Evolutionary conservation across 1,284 basidiomycete genomes (phyloP).

Genomic region (Papiliotrema terrestris): DNA sequence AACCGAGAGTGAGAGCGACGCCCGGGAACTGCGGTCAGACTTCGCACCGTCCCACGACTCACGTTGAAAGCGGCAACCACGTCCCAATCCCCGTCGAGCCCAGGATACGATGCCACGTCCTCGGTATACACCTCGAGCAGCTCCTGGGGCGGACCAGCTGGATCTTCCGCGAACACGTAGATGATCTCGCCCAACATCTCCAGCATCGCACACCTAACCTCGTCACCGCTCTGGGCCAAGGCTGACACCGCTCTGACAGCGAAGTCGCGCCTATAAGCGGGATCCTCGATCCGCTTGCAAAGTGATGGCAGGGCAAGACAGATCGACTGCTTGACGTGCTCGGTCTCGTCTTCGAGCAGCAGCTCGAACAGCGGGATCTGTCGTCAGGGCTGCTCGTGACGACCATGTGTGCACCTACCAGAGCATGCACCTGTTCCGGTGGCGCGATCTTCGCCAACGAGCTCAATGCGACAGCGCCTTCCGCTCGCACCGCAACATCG

Average conservation of each 20-base stretch:
- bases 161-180: constrained; percentile 70
- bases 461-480: constrained; percentile 84
- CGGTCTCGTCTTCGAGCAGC: constrained; percentile 66
- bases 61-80: constrained; percentile 87
- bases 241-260: constrained; percentile 62
- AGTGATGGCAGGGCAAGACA: constrained; percentile 81
- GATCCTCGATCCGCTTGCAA: constrained; percentile 60
- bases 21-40: constrained; percentile 63
- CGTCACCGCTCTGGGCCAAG: constrained; percentile 64
- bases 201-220: constrained; percentile 76
- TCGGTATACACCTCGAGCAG: constrained; percentile 71
- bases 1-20: constrained; percentile 78
- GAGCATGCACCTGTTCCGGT: constrained; percentile 61
- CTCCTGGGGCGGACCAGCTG: constrained; percentile 67
- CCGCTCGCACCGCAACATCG: constrained; percentile 76
- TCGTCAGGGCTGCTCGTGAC: background rate
- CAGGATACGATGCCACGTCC: constrained; percentile 20
- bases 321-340: constrained; percentile 85
- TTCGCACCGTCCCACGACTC: constrained; percentile 10
- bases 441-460: constrained; percentile 81
- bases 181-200: constrained; percentile 91
- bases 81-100: constrained; percentile 63
- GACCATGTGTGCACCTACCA: constrained; percentile 59
- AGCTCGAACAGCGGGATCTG: constrained; percentile 75
- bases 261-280: constrained; percentile 57